phyloP scores from a whole-genome alignment of 352 stramenopile species.

The Elongisporangium anandrum region DNA sequence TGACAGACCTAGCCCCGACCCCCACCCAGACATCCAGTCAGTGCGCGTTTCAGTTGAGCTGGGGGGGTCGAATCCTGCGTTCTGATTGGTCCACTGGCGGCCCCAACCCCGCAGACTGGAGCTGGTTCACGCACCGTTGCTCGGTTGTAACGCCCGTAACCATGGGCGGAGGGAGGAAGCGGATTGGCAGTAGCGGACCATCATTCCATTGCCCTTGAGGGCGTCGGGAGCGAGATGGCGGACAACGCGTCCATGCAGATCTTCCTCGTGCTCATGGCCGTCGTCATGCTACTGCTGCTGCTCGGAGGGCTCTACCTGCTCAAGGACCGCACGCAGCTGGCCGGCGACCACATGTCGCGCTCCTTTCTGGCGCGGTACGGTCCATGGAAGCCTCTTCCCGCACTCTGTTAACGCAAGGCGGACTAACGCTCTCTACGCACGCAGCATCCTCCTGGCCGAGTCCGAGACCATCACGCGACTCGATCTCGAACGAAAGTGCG shows the following conservation, averaged over 20 bases:
- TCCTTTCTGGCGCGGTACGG: constrained; percentile 42
- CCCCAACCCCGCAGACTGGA: neutral
- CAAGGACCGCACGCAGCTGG: constrained; percentile 35
- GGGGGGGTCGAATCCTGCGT: neutral
- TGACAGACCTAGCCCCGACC: neutral
- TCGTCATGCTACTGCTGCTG: constrained; percentile 66
- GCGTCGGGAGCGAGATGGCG: neutral
- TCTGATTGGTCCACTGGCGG: neutral
- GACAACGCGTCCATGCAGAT: constrained; percentile 44
- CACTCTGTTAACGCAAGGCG: constrained; percentile 2
- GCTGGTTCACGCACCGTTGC: neutral
- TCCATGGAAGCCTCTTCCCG: neutral
- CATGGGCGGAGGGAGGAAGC: neutral
- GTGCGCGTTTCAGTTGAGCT: neutral
- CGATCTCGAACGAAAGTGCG: constrained; percentile 67
- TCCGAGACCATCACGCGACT: constrained; percentile 63
- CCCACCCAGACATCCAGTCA: neutral
- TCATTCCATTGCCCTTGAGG: neutral
- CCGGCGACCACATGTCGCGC: constrained; percentile 22
- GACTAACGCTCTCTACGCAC: neutral
- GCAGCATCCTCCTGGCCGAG: constrained; percentile 46
- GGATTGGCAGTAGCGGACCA: neutral
- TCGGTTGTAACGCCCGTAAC: neutral
- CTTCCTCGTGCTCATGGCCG: constrained; percentile 61
- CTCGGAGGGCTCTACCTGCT: constrained; percentile 62